Base-by-base conservation (phyloP, 2,329 filamentous ascomycete genomes). In the Fusarium circinatum region DNA sequence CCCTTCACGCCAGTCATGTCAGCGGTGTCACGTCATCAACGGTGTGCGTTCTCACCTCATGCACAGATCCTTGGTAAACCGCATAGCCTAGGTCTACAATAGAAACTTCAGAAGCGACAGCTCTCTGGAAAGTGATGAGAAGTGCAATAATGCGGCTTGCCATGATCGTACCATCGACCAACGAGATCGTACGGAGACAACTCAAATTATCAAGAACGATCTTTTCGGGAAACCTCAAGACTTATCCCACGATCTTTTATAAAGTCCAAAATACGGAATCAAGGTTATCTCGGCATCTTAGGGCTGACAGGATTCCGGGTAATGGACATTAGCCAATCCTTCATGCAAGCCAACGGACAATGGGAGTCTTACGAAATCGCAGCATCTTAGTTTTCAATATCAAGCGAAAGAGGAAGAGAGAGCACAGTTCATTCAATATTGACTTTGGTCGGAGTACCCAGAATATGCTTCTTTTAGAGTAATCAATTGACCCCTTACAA, bases 371-470 rank as follows among this genome's bases (percentile, higher is more conserved):
- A 11, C 26, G 22, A 18, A 49, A 30, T 17, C 10, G 9, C 12
- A 30, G 24, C 26, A 30, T 28, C 20, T 48, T 4, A 10, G 4
- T 12, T n/a, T 12, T 26, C 20, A 8, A 30, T 3, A 17, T 48
- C 4, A 30, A 8, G 8, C 6, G 5, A 30, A 22, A 17, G 10
- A 12, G 6, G 1, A 45, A 26, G 0, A 8, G 3, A 45, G 42
- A 3, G 11, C 11, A 20, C 42, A 6, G 42, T 26, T 13, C 17
- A 9, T 26, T 26, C 11, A 20, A 26, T 45, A 9, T 8, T 45
- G 7, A 3, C 0, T 45, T 18, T 13, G 1, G 6, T 24, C 6
- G 17, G 7, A 18, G 26, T 26, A 6, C 0, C 0, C 17, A 26
- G 17, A 20, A 20, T 26, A 26, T 6, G 42, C 11, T 45, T 45